These are phyloP conservation scores for Acanthamoeba lenticulata DNA, from an alignment of 208 protist genomes.

Conservation along the genomic window DNA sequence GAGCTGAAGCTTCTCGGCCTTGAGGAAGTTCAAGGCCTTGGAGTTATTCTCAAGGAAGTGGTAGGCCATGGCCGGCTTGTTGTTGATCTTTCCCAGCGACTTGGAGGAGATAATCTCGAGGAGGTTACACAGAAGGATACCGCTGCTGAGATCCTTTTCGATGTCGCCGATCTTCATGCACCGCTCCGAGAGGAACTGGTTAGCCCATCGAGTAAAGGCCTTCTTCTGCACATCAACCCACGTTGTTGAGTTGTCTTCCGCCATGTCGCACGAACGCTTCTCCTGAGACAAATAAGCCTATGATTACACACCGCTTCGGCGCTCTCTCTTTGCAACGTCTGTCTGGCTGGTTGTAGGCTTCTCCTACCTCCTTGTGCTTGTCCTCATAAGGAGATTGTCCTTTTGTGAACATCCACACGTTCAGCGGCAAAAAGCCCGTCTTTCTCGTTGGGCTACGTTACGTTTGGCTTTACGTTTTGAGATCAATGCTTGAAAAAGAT, in stretches of 20 bases:
- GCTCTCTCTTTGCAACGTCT: neutral
- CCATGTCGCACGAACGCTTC: too few relatives aligned
- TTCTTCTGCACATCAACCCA: constrained; percentile 73
- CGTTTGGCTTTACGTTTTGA: neutral
- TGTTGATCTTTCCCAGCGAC: constrained; percentile 69
- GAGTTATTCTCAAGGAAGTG: constrained; percentile 75
- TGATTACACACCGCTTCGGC: too few relatives aligned
- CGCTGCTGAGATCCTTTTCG: neutral
- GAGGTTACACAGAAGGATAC: constrained; percentile 44
- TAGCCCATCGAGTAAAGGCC: constrained; percentile 66
- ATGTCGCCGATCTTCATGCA: constrained; percentile 55
- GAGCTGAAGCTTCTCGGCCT: constrained; percentile 79
- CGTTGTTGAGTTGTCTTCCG: constrained; percentile 29
- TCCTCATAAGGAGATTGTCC: too few relatives aligned
- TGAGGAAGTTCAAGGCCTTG: constrained; percentile 77
- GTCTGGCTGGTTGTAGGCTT: too few relatives aligned
- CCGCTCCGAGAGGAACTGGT: constrained; percentile 64
- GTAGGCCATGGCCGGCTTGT: constrained; percentile 63
- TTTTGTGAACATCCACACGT: too few relatives aligned
- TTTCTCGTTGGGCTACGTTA: too few relatives aligned
- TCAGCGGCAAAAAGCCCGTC: too few relatives aligned
- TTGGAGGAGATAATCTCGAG: constrained; percentile 71
- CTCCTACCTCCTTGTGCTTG: too few relatives aligned
- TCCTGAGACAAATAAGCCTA: too few relatives aligned
- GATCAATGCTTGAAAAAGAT: neutral